These are phyloP conservation scores for Multifurca ochricompacta DNA, from an alignment of 768 basidiomycete species.

Conservation along the genomic window DNA sequence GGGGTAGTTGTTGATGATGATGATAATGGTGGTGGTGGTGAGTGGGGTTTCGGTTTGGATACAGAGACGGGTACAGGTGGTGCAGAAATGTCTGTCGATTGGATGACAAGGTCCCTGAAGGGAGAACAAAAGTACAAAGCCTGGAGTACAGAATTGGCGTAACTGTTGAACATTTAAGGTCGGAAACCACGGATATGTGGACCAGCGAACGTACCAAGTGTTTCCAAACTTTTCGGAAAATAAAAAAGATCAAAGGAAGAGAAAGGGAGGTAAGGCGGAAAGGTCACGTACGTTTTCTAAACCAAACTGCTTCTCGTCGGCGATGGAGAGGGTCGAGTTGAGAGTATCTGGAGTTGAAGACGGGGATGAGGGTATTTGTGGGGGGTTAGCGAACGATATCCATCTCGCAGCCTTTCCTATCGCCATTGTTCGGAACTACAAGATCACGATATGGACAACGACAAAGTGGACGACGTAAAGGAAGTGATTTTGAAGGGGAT, in stretches of 20 bases:
- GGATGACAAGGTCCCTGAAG: conserved; percentile 85
- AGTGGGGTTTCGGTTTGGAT: conserved; percentile 23
- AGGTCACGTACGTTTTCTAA: conserved; percentile 82
- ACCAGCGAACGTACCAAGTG: conserved; percentile 61
- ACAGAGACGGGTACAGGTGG: conserved; percentile 30
- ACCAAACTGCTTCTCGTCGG: conserved; percentile 88
- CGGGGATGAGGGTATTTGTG: conserved; percentile 10
- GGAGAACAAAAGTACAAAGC: conserved; percentile 93
- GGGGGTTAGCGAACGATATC: conserved; percentile 17
- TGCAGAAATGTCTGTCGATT: conserved; percentile 46
- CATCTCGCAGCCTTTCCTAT: conserved; percentile 20
- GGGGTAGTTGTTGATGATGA: conserved; percentile 28
- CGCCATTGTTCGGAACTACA: too few relatives aligned
- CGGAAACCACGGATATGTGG: background rate
- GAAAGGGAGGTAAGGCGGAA: conserved; percentile 19
- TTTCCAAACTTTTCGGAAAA: conserved; percentile 71
- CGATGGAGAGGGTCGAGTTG: conserved; percentile 33
- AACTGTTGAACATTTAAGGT: conserved; percentile 41
- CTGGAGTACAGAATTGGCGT: conserved; percentile 98
- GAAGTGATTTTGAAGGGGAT: too few relatives aligned
- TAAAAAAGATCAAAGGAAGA: conserved; percentile 5
- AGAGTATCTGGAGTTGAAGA: background rate
- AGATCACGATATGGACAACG: too few relatives aligned
- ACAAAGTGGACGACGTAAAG: too few relatives aligned
- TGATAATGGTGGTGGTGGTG: too few relatives aligned